phyloP scores from a whole-genome alignment of 2,329 filamentous ascomycete genomes.

The Scedosporium boydii region DNA sequence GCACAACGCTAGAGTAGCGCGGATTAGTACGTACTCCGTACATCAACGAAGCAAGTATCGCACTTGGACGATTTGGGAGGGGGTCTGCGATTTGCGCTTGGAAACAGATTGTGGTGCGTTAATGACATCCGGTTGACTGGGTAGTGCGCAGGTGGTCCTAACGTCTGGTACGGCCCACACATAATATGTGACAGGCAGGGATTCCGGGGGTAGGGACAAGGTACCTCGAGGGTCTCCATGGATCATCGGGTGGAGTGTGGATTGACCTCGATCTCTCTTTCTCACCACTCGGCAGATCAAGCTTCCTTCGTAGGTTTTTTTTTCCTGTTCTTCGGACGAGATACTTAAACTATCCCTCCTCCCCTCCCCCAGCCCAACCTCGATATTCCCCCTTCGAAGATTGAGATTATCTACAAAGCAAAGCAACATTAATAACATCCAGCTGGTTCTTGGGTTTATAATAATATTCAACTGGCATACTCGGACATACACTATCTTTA shows the following conservation, averaged over 20 bases:
- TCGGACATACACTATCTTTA: slow-evolving; percentile 1
- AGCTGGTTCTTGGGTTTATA: slow-evolving; percentile 8
- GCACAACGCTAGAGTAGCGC: not conserved
- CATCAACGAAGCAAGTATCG: not conserved
- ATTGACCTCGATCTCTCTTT: slow-evolving; percentile 2
- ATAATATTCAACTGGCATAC: slow-evolving; percentile 1
- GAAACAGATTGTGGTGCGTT: not conserved
- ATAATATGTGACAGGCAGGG: slow-evolving; percentile 8
- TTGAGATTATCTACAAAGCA: not conserved
- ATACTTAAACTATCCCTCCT: slow-evolving; percentile 6
- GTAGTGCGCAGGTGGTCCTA: not conserved
- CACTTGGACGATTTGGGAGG: not conserved
- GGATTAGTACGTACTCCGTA: not conserved
- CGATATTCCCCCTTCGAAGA: not conserved
- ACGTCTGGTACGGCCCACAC: slow-evolving; percentile 6
- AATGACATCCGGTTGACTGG: not conserved
- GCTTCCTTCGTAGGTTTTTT: not conserved
- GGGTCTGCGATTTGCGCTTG: slow-evolving; percentile 1
- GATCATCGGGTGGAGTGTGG: slow-evolving; percentile 7
- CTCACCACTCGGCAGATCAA: slow-evolving; percentile 3
- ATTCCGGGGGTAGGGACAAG: slow-evolving; percentile 1
- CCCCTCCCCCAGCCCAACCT: slow-evolving; percentile 1
- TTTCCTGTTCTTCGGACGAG: not conserved
- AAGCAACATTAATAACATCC: slow-evolving; percentile 5
- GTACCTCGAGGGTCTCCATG: not conserved